phyloP scores from a whole-genome alignment of 2,329 filamentous ascomycete species.

The Macrophomina pseudophaseolina region DNA sequence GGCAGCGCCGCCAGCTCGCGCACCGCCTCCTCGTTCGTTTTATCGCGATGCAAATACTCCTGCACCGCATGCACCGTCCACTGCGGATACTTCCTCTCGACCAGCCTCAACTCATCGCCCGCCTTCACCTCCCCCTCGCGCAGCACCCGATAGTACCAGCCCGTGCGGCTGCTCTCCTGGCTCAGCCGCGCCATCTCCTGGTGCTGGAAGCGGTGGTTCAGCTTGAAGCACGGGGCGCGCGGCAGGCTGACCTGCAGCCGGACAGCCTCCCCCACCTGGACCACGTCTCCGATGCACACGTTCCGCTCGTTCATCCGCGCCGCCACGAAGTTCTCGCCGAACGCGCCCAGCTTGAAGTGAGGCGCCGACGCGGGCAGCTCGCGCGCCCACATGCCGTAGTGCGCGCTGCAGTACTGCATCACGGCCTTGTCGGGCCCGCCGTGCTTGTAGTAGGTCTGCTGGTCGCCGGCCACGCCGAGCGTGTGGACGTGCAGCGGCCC shows the following conservation, averaged over 20 bases:
- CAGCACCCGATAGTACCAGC: slow-evolving; percentile 70
- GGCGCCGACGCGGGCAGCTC: slow-evolving; percentile 59
- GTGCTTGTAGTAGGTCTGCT: slow-evolving; percentile 67
- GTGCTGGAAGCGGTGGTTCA: slow-evolving; percentile 70
- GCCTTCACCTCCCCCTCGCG: slow-evolving; percentile 59
- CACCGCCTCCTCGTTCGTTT: slow-evolving; percentile 55
- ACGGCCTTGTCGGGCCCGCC: slow-evolving; percentile 69
- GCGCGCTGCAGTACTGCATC: slow-evolving; percentile 63
- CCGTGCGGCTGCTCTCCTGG: slow-evolving; percentile 63
- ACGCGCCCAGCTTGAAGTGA: slow-evolving; percentile 62
- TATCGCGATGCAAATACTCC: slow-evolving; percentile 64
- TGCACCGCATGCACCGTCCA: slow-evolving; percentile 70
- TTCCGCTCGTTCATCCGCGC: slow-evolving; percentile 66
- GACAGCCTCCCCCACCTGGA: slow-evolving; percentile 55
- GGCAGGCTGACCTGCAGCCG: slow-evolving; percentile 66
- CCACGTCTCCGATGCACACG: slow-evolving; percentile 68
- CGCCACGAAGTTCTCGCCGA: slow-evolving; percentile 69
- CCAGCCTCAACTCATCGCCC: slow-evolving; percentile 62
- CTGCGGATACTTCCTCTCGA: slow-evolving; percentile 60
- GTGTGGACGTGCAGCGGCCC: slow-evolving; percentile 54
- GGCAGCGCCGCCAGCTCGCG: slow-evolving; percentile 47
- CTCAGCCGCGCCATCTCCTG: slow-evolving; percentile 64
- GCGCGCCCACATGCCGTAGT: slow-evolving; percentile 62
- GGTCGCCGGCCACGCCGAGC: slow-evolving; percentile 62
- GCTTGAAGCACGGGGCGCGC: slow-evolving; percentile 69